Percentiles rank a stretch among this genome's conserved stretches.
phyloP scores from a whole-genome alignment of 805 yeast species.

The Babjeviella inositovora region DNA sequence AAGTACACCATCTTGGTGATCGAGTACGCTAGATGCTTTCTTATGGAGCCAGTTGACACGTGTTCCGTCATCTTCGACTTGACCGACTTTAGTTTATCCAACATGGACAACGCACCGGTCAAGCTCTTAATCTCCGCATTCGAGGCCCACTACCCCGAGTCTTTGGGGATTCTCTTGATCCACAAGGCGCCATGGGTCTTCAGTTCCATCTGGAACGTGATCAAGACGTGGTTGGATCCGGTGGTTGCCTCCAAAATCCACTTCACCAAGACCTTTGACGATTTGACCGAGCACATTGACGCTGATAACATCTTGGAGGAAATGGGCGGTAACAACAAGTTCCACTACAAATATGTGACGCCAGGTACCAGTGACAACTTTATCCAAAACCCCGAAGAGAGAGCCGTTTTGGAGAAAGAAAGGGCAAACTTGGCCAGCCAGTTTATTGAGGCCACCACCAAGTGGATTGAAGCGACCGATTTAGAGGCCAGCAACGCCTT shows the following conservation, averaged over 20 bases:
- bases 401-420: constrained; percentile 25
- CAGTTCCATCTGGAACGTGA: constrained; percentile 84
- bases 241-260: constrained; percentile 85
- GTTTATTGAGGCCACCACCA: constrained; percentile 49
- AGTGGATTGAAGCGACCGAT: constrained; percentile 61
- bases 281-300: constrained; percentile 48
- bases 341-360: constrained; percentile 37
- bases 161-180: constrained; percentile 67
- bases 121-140: constrained; percentile 79
- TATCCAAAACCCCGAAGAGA: constrained; percentile 24
- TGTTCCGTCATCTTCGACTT: constrained; percentile 80
- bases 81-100: constrained; percentile 71
- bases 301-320: constrained; percentile 44
- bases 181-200: constrained; percentile 97
- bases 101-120: constrained; percentile 88
- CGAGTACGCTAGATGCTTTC: constrained; percentile 66
- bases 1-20: constrained; percentile 60
- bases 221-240: constrained; percentile 92
- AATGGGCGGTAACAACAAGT: constrained; percentile 59
- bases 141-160: constrained; percentile 95
- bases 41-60: constrained; percentile 63
- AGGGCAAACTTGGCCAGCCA: constrained; percentile 35
- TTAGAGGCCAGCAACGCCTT: constrained; percentile 28
- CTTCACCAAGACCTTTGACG: constrained; percentile 60
- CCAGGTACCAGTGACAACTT: constrained; percentile 42